These are phyloP conservation scores for Colletotrichum brevisporum DNA, from an alignment of 2,329 filamentous ascomycete species.

Conservation along the genomic window DNA sequence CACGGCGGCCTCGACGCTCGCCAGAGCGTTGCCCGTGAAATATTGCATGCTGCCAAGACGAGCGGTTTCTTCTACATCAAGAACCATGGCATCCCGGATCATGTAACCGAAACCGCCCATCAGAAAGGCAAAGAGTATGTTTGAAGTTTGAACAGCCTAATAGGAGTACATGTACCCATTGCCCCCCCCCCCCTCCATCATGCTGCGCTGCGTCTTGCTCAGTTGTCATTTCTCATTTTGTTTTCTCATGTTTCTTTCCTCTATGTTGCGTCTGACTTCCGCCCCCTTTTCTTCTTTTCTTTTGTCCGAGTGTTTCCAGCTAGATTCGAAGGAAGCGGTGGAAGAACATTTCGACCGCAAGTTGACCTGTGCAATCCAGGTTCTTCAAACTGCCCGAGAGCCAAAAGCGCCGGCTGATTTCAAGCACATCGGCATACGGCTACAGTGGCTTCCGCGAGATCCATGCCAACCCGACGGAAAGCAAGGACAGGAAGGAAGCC, in stretches of 20 bases:
- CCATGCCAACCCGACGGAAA: slow-evolving; percentile 45
- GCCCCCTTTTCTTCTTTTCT: too few relatives aligned
- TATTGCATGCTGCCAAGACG: slow-evolving; percentile 56
- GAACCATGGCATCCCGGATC: slow-evolving; percentile 57
- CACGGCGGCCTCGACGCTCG: slow-evolving; percentile 53
- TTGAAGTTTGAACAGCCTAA: too few relatives aligned
- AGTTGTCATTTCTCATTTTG: not conserved
- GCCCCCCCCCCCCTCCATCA: too few relatives aligned
- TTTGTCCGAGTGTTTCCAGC: not conserved
- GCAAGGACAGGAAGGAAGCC: slow-evolving; percentile 47
- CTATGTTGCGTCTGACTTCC: too few relatives aligned
- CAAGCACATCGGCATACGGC: slow-evolving; percentile 43
- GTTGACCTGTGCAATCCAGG: slow-evolving; percentile 12
- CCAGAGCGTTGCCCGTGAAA: slow-evolving; percentile 52
- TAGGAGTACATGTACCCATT: not conserved
- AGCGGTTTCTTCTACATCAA: slow-evolving; percentile 64
- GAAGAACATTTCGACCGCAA: not conserved
- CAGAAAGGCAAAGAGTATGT: slow-evolving; percentile 44
- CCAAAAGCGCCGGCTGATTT: slow-evolving; percentile 46
- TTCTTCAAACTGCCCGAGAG: slow-evolving; percentile 49
- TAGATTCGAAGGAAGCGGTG: not conserved
- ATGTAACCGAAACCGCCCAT: slow-evolving; percentile 45
- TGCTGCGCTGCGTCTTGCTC: slow-evolving; percentile 32
- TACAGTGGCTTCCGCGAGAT: slow-evolving; percentile 35
- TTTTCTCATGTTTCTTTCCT: too few relatives aligned